Evolutionary conservation across 2,329 filamentous ascomycete genomes (phyloP), one percentile per base, ranked within the genome.

Genomic region (Colletotrichum costaricense): DNA sequence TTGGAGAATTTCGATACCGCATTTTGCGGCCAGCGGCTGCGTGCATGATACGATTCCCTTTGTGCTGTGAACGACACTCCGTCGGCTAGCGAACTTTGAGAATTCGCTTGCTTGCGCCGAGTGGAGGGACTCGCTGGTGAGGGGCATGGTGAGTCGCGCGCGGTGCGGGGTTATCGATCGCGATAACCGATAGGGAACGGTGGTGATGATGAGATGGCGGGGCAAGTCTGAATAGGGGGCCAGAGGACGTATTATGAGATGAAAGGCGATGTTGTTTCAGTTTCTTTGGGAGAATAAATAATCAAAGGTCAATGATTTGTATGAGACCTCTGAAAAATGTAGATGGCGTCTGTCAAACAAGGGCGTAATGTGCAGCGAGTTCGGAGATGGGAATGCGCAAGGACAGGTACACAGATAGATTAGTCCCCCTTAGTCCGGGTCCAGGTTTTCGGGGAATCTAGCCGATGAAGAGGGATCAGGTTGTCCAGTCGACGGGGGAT

Each of bases 51-150:
- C 94, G 71, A 98, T 98, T 58, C 95, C 96, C 79, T 95, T 93
- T 5, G 94, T 95, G 81, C 95, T 98, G 81, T 98, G 95, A 14
- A 98, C 94, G 14, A 97, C 95, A 78, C 96, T 98, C 75, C 97
- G 88, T 52, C 96, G 91, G 77, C 95, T 97, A 11, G 94, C 83
- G 80, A 94, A 96, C 74, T 89, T 88, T 74, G 88, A 85, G 78
- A 94, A 92, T 69, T 86, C 83, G 62, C 80, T 80, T 65, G 86
- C 84, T 26, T 83, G 79, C 63, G 84, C 82, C 74, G 85, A 84
- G 77, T 85, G 88, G 12, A 89, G 76, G 30, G 87, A 86, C 0
- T 83, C 78, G 1, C 83, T 86, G 2, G 85, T 80, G 68, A 87
- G 84, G 46, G 88, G 84, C 88, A 90, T 89, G 12, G 55, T 75